Base-by-base conservation (phyloP, 495 filamentous ascomycete genomes). In the Diplogelasinospora grovesii region DNA sequence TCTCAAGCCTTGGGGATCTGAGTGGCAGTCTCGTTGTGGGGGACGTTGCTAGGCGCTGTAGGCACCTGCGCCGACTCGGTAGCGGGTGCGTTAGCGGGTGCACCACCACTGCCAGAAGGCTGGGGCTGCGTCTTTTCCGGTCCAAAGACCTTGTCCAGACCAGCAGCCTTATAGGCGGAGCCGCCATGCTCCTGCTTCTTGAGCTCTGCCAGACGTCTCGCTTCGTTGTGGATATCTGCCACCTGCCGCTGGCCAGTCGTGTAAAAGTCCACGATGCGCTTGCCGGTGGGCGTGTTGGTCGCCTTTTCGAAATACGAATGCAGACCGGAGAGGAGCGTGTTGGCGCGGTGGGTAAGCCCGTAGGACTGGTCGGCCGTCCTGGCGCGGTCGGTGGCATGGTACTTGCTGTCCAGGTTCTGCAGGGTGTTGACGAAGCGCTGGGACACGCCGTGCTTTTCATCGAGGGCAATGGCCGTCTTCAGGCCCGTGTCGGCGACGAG, bases 151-250 rank as follows among this genome's bases (percentile, higher is more conserved):
- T 62, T 63, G 39, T 69, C 61, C 0, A 72, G 44, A 6, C 70
- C 70, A 8, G 61, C 54, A 7, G 64, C 69, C 59, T 70, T 70
- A 57, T 69, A 70, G 8, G 64, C 50, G 48, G 68, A 56, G 42
- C 64, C 63, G 39, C 73, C 57, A 48, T 63, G 44, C 57, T 72
- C 74, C 73, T 88, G 42, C 74, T 78, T 79, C 78, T 94, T 95
- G 43, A 97, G 53, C 50, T 95, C 82, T 8, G 89, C 89, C 21
- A 98, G 68, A 47, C 90, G 79, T 33, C 78, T 72, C 2, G 92
- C 92, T 73, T 98, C 92, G 36, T 65, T 74, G 60, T 97, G 90
- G 39, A 98, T 90, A 50, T 98, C 92, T 35, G 85, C 70, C 8
- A 95, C 85, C 70, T 94, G 86, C 64, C 87, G 86, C 58, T 80